Base-by-base conservation (phyloP, 2,329 filamentous ascomycete genomes). In the Cladorrhinum sp. region DNA sequence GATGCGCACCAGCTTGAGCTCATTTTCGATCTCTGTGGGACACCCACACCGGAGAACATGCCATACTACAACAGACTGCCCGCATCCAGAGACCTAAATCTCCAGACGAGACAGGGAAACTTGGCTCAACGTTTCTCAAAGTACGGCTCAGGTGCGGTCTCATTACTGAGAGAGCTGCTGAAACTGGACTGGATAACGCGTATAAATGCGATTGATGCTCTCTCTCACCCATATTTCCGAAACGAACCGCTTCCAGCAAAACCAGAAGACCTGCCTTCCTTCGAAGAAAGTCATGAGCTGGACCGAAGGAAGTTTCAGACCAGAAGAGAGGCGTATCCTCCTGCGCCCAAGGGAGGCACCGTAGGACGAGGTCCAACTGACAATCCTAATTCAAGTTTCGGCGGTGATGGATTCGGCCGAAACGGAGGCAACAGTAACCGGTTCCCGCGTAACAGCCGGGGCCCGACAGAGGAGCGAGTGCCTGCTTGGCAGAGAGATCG, bases 261-360 rank as follows among this genome's bases (percentile, higher is more conserved):
- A 59, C 92, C 95, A 1, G 88, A 89, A 65, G 92, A 98, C 55
- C 83, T 99, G n/a, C 95, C 95, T 1, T 84, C 80, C 16, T 98
- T 96, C 70, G 91, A 96, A 72, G 94, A 97, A 70, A 96, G 92
- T 50, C 95, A 99, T 75, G 95, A 99, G 74, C 80, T 98, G n/a
- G 95, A 99, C 73, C 86, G 94, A 55, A 86, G 92, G 73, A 96
- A 94, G 75, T 94, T 92, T 68, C 89, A 96, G 66, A 90, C 92
- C 61, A 89, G 95, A 70, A 91, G 91, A 71, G 89, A 89, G 21
- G 89, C 88, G 21, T 82, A 94, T 10, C 94, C 94, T 3, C 94
- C 95, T 12, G 95, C 94, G 0, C 95, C 95, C 0, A 92, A 94
- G 67, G 94, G 93, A 12, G 94, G 92, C 3, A 92, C 91, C 1